Conservation (phyloP, 164 flowering plant genomes). For the Vitis riparia region DNA sequence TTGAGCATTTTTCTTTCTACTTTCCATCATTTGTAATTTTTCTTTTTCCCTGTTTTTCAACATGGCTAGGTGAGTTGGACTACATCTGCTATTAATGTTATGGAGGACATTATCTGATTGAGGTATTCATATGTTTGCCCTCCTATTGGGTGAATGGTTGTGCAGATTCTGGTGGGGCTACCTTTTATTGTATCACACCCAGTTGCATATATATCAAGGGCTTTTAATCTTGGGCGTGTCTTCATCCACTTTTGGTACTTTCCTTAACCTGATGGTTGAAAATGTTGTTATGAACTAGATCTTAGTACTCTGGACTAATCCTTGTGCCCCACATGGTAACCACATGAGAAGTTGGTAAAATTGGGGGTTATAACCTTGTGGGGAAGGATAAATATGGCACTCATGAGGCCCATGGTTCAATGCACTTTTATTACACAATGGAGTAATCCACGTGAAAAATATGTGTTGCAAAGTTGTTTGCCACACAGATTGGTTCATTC, state of each 20-base stretch:
- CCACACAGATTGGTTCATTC: background rate
- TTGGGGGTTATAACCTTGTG: too few relatives aligned
- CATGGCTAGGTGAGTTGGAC: constrained; percentile 46
- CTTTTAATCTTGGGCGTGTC: constrained; percentile 96
- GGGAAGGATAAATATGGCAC: too few relatives aligned
- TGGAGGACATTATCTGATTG: background rate
- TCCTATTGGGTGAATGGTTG: constrained; percentile 24
- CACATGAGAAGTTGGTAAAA: too few relatives aligned
- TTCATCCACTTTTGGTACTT: constrained; percentile 94
- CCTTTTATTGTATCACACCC: constrained; percentile 84
- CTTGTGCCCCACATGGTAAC: too few relatives aligned
- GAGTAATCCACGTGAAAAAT: too few relatives aligned
- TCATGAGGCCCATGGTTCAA: too few relatives aligned
- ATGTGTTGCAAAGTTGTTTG: too few relatives aligned
- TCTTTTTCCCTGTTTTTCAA: background rate
- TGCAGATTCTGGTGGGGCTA: constrained; percentile 83
- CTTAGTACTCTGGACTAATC: too few relatives aligned
- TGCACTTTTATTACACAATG: too few relatives aligned
- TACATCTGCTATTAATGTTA: constrained; percentile 10
- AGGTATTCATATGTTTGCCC: constrained; percentile 18
- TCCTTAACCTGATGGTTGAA: constrained; percentile 8
- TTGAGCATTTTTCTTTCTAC: background rate
- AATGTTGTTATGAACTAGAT: background rate
- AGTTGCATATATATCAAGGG: constrained; percentile 69
- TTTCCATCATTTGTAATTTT: background rate